Evolutionary conservation across 2,329 filamentous ascomycete genomes (phyloP), one percentile per base, ranked within the genome.

Genomic region (Teratosphaeria zuluensis): DNA sequence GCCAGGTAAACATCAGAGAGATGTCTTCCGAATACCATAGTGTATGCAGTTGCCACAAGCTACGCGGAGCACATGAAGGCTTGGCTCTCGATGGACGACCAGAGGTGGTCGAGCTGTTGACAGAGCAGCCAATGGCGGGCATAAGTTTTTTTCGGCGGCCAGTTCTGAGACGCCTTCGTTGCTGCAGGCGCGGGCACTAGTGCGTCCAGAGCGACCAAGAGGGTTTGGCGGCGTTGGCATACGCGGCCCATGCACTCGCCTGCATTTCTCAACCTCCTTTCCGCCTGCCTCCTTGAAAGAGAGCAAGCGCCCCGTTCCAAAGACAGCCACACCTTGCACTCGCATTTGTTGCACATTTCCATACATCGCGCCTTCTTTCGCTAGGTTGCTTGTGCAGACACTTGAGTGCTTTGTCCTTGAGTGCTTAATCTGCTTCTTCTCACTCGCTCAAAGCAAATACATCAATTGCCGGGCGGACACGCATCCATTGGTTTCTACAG

Each of bases 291-390:
- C 62, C 63, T 59, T 53, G 55, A 57, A 57, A 35, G 56, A 53
- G 42, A 57, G 56, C 46, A 48, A 30, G 48, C 56, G 56, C 55
- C 62, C 63, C 68, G 64, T 60, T 57, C 62, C 66, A 60, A 14
- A 55, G 30, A 51, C 59, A 56, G 51, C 54, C 42, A 56, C 56
- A 54, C 46, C 35, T 48, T 48, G 58, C 48, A 46, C 60, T 56
- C 56, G 11, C 35, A 12, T 42, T 42, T 42, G 12, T 42, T 42
- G 35, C 35, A 42, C 35, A 42, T 62, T 61, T 60, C 19, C 35
- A 59, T 58, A 61, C 53, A 56, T 56, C 58, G 63, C 63, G 60
- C 60, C 63, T 64, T 59, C 64, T 62, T 54, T 63, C 61, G 58
- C 59, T 63, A 38, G 59, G 61, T 59, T 51, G 19, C 48, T 24